A percentile compares a stretch with the other conserved stretches of the same genome.
Evolutionary conservation across 1,284 basidiomycete species (phyloP).

Genomic region (Peniophora sp.): DNA sequence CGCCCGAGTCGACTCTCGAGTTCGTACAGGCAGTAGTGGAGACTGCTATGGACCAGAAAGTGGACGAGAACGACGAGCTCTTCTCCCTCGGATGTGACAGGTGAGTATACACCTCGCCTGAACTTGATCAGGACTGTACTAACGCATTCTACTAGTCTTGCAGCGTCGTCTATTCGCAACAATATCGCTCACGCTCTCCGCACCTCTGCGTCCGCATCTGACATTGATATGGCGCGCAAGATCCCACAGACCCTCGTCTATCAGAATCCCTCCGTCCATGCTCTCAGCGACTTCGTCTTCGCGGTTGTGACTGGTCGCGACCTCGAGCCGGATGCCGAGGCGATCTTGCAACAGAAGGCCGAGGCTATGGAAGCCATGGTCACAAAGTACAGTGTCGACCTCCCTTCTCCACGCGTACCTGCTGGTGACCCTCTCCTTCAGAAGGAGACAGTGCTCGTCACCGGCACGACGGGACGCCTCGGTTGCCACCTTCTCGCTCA

Average conservation of each 20-base stretch:
- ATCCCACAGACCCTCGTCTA: slow-evolving; percentile 5
- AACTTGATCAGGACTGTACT: slow-evolving; percentile 3
- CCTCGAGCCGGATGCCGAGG: not conserved
- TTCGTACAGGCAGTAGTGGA: not conserved
- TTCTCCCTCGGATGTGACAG: slow-evolving; percentile 13
- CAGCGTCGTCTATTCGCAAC: slow-evolving; percentile 35
- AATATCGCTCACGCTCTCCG: slow-evolving; percentile 24
- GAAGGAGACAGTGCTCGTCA: not conserved
- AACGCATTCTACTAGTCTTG: slow-evolving; percentile 21
- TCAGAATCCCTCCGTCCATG: not conserved
- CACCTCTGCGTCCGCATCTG: slow-evolving; percentile 7
- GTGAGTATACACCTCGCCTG: slow-evolving; percentile 5
- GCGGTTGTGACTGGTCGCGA: not conserved
- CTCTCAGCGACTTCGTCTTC: not conserved
- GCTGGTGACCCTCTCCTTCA: not conserved
- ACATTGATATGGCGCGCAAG: not conserved
- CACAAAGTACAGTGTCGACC: not conserved
- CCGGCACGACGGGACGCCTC: slow-evolving; percentile 8
- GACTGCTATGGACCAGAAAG: slow-evolving; percentile 2
- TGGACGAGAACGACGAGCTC: slow-evolving; percentile 12
- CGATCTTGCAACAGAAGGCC: not conserved
- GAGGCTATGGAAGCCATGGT: not conserved
- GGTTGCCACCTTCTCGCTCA: slow-evolving; percentile 9
- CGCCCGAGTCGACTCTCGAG: not conserved
- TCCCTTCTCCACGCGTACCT: not conserved